Evolutionary conservation across 169 alveolate species (phyloP), one percentile per base, ranked within the genome.

Genomic region (Hammondia hammondi): DNA sequence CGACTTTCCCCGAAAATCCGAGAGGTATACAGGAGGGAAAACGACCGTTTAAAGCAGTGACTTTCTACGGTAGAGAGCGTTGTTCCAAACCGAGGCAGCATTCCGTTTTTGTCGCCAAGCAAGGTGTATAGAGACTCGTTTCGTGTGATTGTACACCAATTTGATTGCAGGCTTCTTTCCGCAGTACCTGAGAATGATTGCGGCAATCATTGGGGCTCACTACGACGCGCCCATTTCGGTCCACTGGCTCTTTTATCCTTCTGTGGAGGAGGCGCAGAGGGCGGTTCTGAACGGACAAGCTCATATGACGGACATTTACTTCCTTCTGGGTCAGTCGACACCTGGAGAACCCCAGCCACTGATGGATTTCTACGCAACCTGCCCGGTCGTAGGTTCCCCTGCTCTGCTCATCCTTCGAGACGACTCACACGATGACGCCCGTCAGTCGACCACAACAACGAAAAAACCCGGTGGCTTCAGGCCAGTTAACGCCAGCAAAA

Each of bases 291-390:
- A 27, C 3, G 94, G 94, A 29, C 82, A 92, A 43, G 73, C 94
- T 9, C 91, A 92, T 70, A 92, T 92, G 94, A 92, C 94, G 48
- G 94, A 92, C 56, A 92, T 92, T 45, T 92, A 92, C 91, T 92
- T 92, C 85, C 56, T 81, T 3, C 90, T 82, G 5, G 90, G 71
- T 21, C 94, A 92, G 57, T 81, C 94, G 3, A 52, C 87, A 12
- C 94, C 94, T 43, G 94, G 87, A 57, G 89, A n/a, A 77, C 94
- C 57, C 32, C 88, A 35, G 57, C 94, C 88, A 56, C 90, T 56
- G 81, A 32, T 46, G 81, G 57, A 90, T 77, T 90, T 90, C 82
- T 90, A 90, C 52, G 32, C 82, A 4, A 90, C 93, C 21, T 90
- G 93, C 73, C 93, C 93, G 14, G 93, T 90, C 10, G 88, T 90